These are phyloP conservation scores for Hanseniaspora occidentalis DNA, from an alignment of 805 yeast species.

Conservation along the genomic window DNA sequence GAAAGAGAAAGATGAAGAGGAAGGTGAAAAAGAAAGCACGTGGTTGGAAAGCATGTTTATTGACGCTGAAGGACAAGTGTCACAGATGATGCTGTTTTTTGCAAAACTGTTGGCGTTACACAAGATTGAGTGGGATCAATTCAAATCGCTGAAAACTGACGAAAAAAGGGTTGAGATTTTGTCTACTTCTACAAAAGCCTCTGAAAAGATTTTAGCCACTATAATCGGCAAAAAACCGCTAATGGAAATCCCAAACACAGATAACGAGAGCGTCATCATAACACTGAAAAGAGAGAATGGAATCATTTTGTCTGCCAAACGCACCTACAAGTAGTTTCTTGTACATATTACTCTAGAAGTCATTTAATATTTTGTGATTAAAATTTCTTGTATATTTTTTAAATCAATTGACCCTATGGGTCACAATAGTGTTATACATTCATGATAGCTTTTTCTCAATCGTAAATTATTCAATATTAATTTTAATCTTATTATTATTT, in stretches of 20 bases:
- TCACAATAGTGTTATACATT: no score
- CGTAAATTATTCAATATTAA: no score
- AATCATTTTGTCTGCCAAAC: conserved; percentile 3
- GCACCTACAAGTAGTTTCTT: conserved; percentile 1
- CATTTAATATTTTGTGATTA: no score
- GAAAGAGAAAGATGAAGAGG: conserved; percentile 3
- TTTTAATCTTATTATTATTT: no score
- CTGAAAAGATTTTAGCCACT: conserved; percentile 1
- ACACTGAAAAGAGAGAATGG: conserved; percentile 4
- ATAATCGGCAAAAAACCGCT: conserved; percentile 1
- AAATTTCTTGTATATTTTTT: no score
- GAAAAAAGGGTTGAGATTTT: conserved; percentile 2
- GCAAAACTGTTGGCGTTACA: conserved; percentile 1
- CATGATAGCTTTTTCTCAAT: no score
- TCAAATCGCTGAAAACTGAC: conserved; percentile 1
- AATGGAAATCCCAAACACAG: conserved; percentile 4
- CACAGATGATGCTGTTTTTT: conserved; percentile 4
- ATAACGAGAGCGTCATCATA: conserved; percentile 1
- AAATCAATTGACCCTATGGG: no score
- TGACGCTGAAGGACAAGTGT: conserved; percentile 2
- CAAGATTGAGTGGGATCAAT: conserved; percentile 2
- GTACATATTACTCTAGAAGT: no score
- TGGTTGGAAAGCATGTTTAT: conserved; percentile 6
- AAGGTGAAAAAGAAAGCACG: conserved; percentile 1
- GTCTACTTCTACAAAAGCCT: conserved; percentile 4